phyloP scores from a whole-genome alignment of 345 rosid genomes.

The Draba incana region DNA sequence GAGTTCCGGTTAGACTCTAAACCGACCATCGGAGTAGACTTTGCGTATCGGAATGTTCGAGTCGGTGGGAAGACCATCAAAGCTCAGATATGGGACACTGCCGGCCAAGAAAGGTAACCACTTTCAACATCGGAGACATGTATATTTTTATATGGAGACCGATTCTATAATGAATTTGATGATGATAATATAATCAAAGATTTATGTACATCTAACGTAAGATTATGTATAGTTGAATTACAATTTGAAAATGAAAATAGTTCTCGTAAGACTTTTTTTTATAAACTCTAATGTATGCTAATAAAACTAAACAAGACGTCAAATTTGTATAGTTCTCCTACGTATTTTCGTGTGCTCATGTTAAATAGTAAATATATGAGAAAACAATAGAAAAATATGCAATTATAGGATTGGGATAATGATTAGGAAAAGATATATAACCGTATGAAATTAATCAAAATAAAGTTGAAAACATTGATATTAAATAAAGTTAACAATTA shows the following conservation, averaged over 20 bases:
- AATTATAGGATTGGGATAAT: constrained; percentile 23
- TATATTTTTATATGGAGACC: neutral
- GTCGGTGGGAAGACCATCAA: constrained; percentile 76
- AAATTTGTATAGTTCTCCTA: neutral
- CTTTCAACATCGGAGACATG: neutral
- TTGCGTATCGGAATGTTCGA: constrained; percentile 69
- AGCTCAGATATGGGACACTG: constrained; percentile 94
- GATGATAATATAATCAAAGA: too few relatives aligned
- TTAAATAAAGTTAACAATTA: too few relatives aligned
- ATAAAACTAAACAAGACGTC: neutral
- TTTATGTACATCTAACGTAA: neutral
- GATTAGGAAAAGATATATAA: neutral
- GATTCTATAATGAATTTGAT: too few relatives aligned
- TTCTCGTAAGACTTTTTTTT: neutral
- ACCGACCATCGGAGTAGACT: constrained; percentile 91
- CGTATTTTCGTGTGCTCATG: neutral
- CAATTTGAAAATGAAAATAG: neutral
- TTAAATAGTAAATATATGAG: neutral
- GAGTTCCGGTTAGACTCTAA: constrained; percentile 86
- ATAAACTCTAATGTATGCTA: neutral
- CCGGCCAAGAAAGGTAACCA: constrained; percentile 86
- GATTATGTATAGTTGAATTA: neutral
- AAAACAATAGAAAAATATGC: neutral
- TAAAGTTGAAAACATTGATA: too few relatives aligned
- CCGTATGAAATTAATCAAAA: too few relatives aligned